Percentiles rank a stretch among this genome's conserved stretches.
phyloP scores from a whole-genome alignment of 805 yeast species.

The Blastobotrys americana region DNA sequence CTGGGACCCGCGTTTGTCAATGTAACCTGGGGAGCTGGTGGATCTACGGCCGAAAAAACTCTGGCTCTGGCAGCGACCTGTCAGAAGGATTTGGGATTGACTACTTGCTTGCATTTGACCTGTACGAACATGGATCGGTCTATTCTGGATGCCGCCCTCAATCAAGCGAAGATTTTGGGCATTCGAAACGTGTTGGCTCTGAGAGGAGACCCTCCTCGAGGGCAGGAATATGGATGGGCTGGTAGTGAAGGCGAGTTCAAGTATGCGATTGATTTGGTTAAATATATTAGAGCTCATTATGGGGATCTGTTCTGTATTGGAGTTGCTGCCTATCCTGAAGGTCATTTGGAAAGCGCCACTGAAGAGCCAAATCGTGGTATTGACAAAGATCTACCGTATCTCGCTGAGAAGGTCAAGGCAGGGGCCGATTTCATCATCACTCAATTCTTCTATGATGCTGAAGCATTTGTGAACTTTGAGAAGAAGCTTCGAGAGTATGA shows the following conservation, averaged over 20 bases:
- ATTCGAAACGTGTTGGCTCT: slow-evolving; percentile 84
- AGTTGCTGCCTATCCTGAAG: slow-evolving; percentile 97
- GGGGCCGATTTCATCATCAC: slow-evolving; percentile 94
- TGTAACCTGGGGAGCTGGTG: slow-evolving; percentile 99
- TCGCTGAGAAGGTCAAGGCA: slow-evolving; percentile 79
- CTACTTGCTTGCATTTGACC: slow-evolving; percentile 90
- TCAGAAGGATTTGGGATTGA: slow-evolving; percentile 66
- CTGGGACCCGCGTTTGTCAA: slow-evolving; percentile 86
- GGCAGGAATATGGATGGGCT: slow-evolving; percentile 50
- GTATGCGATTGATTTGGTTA: slow-evolving; percentile 80
- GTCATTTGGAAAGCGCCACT: slow-evolving; percentile 66
- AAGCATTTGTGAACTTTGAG: slow-evolving; percentile 64
- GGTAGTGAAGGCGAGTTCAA: slow-evolving; percentile 49
- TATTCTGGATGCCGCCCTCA: slow-evolving; percentile 73
- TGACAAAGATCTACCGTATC: slow-evolving; percentile 62
- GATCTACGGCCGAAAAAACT: slow-evolving; percentile 82
- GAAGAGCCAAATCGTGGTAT: slow-evolving; percentile 44
- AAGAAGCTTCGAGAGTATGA: slow-evolving; percentile 33
- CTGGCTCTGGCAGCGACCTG: slow-evolving; percentile 74
- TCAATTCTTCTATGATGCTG: slow-evolving; percentile 85
- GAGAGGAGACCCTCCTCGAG: slow-evolving; percentile 93
- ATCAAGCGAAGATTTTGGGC: slow-evolving; percentile 64
- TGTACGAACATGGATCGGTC: slow-evolving; percentile 85
- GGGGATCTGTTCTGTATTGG: slow-evolving; percentile 88
- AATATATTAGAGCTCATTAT: slow-evolving; percentile 60